Conservation (phyloP, 192 early-diverging fungal genomes). For the Dispira simplex region DNA sequence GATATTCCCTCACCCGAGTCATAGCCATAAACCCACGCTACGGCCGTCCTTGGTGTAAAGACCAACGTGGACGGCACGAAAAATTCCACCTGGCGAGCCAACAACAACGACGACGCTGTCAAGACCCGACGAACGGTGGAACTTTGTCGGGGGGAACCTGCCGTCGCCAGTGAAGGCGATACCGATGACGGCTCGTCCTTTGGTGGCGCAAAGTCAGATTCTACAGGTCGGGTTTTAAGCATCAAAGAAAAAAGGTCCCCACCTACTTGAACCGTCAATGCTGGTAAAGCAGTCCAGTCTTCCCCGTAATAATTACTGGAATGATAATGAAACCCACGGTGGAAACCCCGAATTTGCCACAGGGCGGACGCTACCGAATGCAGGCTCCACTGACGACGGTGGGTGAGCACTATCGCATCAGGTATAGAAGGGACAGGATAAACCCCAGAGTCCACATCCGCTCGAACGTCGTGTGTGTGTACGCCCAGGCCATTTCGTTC, state of each 20-base stretch:
- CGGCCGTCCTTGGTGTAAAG: conserved; percentile 7
- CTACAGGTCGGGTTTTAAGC: background rate
- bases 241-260: background rate
- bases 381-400: conserved; percentile 2
- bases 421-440: too few species aligned
- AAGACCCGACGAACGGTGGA: background rate
- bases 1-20: background rate
- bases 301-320: background rate
- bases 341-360: conserved; percentile 5
- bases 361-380: background rate
- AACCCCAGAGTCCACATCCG: too few species aligned
- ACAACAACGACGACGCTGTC: too few species aligned
- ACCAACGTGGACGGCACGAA: background rate
- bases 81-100: conserved; percentile 3
- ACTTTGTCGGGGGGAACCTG: background rate
- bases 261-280: background rate
- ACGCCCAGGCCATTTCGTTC: too few species aligned
- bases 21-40: conserved; percentile 7
- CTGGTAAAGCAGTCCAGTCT: background rate
- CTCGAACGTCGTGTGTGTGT: too few species aligned
- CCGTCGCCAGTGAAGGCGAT: too few species aligned
- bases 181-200: too few species aligned
- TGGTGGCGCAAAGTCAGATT: too few species aligned
- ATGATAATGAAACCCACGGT: background rate
- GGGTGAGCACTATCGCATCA: background rate